A percentile compares a stretch with the other conserved stretches of the same genome.
phyloP scores from a whole-genome alignment of 176 grass and related monocot genomes.

The Carex kokanica region DNA sequence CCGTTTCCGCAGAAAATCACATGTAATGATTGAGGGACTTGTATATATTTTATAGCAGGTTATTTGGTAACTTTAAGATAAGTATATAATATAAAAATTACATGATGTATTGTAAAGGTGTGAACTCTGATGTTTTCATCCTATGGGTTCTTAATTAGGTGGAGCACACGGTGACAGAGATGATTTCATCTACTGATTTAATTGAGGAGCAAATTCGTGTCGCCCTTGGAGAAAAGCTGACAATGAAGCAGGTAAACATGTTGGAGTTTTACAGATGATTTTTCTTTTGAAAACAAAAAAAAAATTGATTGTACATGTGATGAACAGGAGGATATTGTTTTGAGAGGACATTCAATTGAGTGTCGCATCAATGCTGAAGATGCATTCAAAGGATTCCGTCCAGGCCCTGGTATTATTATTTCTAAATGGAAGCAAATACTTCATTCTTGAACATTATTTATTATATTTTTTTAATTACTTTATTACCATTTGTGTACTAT shows the following conservation, averaged over 20 bases:
- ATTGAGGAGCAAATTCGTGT: slow-evolving; percentile 49
- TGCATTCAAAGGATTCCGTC: slow-evolving; percentile 53
- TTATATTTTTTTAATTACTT: not conserved
- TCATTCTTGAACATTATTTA: not conserved
- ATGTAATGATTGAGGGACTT: not conserved
- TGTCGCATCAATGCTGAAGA: slow-evolving; percentile 58
- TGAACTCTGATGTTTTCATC: not conserved
- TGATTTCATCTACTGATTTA: slow-evolving; percentile 53
- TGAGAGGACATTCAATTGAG: slow-evolving; percentile 56
- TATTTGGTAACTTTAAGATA: not conserved
- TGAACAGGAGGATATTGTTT: slow-evolving; percentile 48
- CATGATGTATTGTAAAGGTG: not conserved
- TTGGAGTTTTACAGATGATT: not conserved
- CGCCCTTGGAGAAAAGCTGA: slow-evolving; percentile 45
- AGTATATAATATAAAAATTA: not conserved
- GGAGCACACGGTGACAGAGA: slow-evolving; percentile 52
- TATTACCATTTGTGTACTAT: not conserved
- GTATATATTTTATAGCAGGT: not conserved
- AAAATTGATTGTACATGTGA: not conserved
- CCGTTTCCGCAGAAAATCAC: not conserved
- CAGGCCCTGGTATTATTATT: slow-evolving; percentile 40
- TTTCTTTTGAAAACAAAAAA: slow-evolving; percentile 9
- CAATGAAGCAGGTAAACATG: slow-evolving; percentile 40
- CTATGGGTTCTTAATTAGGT: slow-evolving; percentile 28
- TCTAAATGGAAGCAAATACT: slow-evolving; percentile 13